Evolutionary conservation across 2,329 filamentous ascomycete genomes (phyloP), one percentile per base, ranked within the genome.

Genomic region (Curvularia eragrostidis): DNA sequence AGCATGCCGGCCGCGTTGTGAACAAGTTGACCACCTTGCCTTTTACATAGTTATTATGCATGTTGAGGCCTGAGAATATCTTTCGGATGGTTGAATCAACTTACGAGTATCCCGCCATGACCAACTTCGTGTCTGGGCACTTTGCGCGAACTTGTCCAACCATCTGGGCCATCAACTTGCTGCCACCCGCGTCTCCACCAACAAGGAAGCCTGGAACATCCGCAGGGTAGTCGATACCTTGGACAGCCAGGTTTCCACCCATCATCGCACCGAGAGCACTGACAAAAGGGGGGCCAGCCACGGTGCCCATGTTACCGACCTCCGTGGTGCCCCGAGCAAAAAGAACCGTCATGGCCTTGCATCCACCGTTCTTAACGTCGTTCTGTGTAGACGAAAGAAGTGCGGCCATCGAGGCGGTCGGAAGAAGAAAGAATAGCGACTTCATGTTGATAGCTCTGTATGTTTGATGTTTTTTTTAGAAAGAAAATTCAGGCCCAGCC

Each of bases 291-390:
- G 83, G 83, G 0, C 84, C 84, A 1, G 80, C 77, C 5, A 80
- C 59, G 23, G 66, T 67, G 21, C 84, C 84, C 48, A 86, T 81
- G 63, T 84, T 85, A 39, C 83, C 83, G 1, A 61, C 34, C 70
- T 86, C 83, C 5, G 78, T 80, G 3, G 84, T 85, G 8, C 84
- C 84, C 18, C 84, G 80, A n/a, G 84, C 84, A 63, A 83, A 86
- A 64, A 87, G 81, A 50, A 86, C 71, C 7, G 83, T 85, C 59
- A 83, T 77, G 30, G 75, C 67, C 32, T 79, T 80, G 71, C 81
- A 83, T n/a, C 63, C 57, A 43, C 67, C 64, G 41, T 63, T 65
- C 18, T 56, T 69, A 36, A 75, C 58, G 47, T 75, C 72, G 50
- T 71, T 72, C 43, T 72, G 66, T 0, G 64, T 68, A 10, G 32